These are phyloP conservation scores for Nematodospora valgi DNA, from an alignment of 805 yeast genomes.

Conservation along the genomic window DNA sequence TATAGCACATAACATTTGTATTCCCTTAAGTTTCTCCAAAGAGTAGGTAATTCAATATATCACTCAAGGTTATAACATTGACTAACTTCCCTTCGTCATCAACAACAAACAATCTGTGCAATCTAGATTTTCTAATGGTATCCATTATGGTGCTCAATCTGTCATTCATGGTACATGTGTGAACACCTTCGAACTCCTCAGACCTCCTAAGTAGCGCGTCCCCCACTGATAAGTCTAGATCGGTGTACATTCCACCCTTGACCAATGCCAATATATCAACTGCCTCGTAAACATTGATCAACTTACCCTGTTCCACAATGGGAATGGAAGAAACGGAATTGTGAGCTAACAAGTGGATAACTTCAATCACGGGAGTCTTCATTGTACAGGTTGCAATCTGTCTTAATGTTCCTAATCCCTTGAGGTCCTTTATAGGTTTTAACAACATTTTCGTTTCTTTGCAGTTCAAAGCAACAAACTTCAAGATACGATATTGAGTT, in stretches of 20 bases:
- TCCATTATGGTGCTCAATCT: conserved; percentile 86
- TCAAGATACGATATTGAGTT: conserved; percentile 93
- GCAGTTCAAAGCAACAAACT: conserved; percentile 94
- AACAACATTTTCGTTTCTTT: conserved; percentile 84
- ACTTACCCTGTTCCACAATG: conserved; percentile 61
- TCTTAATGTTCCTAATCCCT: conserved; percentile 53
- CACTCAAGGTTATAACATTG: conserved; percentile 89
- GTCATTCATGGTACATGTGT: conserved; percentile 88
- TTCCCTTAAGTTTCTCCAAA: conserved; percentile 47
- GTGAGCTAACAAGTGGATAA: conserved; percentile 74
- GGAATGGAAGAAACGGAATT: conserved; percentile 91
- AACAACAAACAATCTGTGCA: conserved; percentile 89
- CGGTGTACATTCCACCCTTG: conserved; percentile 92
- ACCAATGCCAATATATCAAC: conserved; percentile 90
- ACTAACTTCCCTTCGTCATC: conserved; percentile 73
- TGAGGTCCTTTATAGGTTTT: conserved; percentile 68
- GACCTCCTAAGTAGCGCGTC: conserved; percentile 92
- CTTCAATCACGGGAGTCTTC: conserved; percentile 92
- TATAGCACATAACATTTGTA: no score
- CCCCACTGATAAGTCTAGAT: conserved; percentile 86
- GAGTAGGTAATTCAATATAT: conserved; percentile 78
- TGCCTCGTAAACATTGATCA: conserved; percentile 92
- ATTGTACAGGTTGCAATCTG: conserved; percentile 75
- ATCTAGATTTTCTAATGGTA: conserved; percentile 84
- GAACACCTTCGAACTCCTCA: conserved; percentile 96